Evolutionary conservation across 2,329 filamentous ascomycete species (phyloP).

Genomic region (Epichloe sp.): DNA sequence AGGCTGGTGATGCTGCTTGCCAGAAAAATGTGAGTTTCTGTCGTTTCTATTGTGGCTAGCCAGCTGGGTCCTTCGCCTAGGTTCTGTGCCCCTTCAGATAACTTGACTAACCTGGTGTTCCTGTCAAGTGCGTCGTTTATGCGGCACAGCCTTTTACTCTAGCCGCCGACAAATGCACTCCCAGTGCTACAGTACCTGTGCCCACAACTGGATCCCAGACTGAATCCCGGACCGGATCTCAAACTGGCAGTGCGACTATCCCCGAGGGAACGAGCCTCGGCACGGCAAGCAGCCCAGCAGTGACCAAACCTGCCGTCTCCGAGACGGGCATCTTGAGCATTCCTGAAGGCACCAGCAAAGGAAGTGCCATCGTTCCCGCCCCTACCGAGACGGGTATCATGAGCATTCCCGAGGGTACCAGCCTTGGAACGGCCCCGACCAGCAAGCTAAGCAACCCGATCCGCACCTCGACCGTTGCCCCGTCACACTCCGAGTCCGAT

Average conservation of each 20-base stretch:
- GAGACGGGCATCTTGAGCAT: conserved; percentile 7
- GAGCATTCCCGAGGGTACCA: conserved; percentile 26
- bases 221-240: background rate
- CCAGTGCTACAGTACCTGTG: conserved; percentile 11
- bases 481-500: background rate
- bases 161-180: conserved; percentile 21
- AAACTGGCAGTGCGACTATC: background rate
- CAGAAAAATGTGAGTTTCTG: conserved; percentile 28
- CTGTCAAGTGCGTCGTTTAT: conserved; percentile 29
- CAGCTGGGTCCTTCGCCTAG: too few species aligned
- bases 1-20: conserved; percentile 32
- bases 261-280: background rate
- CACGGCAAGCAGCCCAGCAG: background rate
- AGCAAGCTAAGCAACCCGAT: conserved; percentile 1
- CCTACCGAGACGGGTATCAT: conserved; percentile 4
- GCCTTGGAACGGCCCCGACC: conserved; percentile 49
- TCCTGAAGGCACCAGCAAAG: conserved; percentile 1
- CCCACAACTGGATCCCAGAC: background rate
- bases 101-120: background rate
- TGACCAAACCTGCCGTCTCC: background rate
- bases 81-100: background rate
- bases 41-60: background rate
- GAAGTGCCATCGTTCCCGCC: background rate
- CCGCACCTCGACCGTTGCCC: conserved; percentile 1
- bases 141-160: conserved; percentile 25